Evolutionary conservation across 257 asterid genomes (phyloP), one percentile per base, ranked within the genome.

Genomic region (Solanum paucissectum): DNA sequence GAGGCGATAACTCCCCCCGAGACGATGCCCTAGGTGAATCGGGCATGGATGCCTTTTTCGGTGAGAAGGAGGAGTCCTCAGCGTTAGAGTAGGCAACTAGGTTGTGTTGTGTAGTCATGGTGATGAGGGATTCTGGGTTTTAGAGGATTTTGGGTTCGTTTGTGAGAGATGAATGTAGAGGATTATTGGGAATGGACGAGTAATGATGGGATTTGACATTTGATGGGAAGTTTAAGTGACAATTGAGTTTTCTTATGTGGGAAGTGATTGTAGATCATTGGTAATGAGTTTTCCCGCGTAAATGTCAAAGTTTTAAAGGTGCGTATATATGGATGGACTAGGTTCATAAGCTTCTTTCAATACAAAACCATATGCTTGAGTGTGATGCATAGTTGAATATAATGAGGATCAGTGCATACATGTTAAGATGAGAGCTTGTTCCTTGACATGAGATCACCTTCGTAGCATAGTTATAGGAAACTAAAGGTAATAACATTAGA

Each of bases 1-100:
- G n/a, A 52, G 62, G 62, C 0, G n/a, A 52, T 18, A 52, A 16
- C 62, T 2, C 9, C n/a, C 46, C 4, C 4, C 9, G 1, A 0
- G 10, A 20, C 0, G 10, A 52, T 16, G 0, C 62, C 62, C 9
- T 20, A 52, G n/a, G 62, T 52, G 62, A 52, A 52, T 52, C 62
- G 0, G 4, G 10, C 62, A 52, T 52, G 10, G 4, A 52, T 52
- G n/a, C n/a, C 62, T 52, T 52, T 52, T 52, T 0, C 0, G 0
- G 9, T 52, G 10, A 52, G 4, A 5, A 6, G 4, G 20, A 46
- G 0, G 10, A 18, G 62, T 52, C n/a, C 0, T 18, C 60, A 14
- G 1, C 10, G 4, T 6, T 3, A 6, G 0, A 52, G n/a, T 18
- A 52, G 1, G 62, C 4, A 16, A 16, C 62, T 52, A 52, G 23